These are phyloP conservation scores for Aspergillus kassunensis DNA, from an alignment of 495 filamentous ascomycete species.

Conservation along the genomic window DNA sequence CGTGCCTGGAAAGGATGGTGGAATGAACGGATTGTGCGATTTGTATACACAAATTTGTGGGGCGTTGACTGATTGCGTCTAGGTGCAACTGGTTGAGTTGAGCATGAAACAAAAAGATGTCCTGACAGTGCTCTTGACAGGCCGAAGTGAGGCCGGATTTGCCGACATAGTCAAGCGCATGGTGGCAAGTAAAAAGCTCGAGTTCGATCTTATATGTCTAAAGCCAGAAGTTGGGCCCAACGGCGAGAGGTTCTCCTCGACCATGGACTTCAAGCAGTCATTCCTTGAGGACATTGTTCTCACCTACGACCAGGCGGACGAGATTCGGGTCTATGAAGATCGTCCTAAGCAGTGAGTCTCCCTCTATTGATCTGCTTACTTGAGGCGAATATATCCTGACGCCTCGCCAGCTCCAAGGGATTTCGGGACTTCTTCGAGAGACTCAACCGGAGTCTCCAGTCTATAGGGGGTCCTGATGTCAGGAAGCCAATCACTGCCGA, in stretches of 20 bases:
- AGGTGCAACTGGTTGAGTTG: conserved; percentile 73
- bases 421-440: conserved; percentile 78
- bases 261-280: conserved; percentile 82
- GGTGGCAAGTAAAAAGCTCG: conserved; percentile 66
- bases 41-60: neutral
- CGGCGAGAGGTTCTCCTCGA: conserved; percentile 68
- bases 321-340: conserved; percentile 72
- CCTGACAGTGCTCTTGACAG: conserved; percentile 82
- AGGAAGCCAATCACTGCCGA: conserved; percentile 67
- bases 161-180: conserved; percentile 79
- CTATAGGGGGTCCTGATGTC: conserved; percentile 24
- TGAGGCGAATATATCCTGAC: conserved; percentile 15
- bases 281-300: conserved; percentile 75
- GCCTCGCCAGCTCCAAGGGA: conserved; percentile 53
- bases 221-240: conserved; percentile 82
- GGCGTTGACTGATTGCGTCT: conserved; percentile 26
- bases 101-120: conserved; percentile 86
- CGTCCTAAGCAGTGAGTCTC: conserved; percentile 56
- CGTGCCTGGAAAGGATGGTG: conserved; percentile 92
- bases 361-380: conserved; percentile 2
- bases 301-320: conserved; percentile 78
- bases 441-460: conserved; percentile 58
- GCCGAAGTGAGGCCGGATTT: conserved; percentile 75
- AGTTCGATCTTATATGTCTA: conserved; percentile 85
- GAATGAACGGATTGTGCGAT: conserved; percentile 79